Percentiles rank a stretch among this genome's conserved stretches.
phyloP scores from a whole-genome alignment of 1,284 basidiomycete genomes.

The Coniferiporia sulphurascens region DNA sequence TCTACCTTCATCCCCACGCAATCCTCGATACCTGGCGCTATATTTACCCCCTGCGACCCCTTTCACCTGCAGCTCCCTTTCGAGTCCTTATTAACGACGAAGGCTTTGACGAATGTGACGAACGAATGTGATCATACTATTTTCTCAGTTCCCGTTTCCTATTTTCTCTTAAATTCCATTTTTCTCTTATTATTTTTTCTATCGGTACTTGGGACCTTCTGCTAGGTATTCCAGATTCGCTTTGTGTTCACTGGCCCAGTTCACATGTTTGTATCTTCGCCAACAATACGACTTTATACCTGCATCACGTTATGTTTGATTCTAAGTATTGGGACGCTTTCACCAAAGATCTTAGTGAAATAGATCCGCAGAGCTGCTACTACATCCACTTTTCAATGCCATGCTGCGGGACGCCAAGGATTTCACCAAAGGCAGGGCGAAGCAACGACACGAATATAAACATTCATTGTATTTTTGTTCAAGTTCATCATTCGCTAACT shows the following conservation, averaged over 20 bases:
- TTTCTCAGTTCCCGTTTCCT: slow-evolving; percentile 5
- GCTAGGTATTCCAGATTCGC: slow-evolving; percentile 27
- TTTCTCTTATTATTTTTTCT: slow-evolving; percentile 23
- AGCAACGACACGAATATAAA: neutral
- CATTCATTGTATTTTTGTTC: neutral
- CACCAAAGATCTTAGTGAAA: no score
- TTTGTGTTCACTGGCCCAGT: neutral
- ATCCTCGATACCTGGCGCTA: neutral
- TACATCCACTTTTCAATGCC: neutral
- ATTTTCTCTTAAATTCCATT: slow-evolving; percentile 16
- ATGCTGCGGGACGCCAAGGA: neutral
- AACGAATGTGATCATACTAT: neutral
- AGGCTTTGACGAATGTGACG: slow-evolving; percentile 11
- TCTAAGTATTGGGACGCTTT: no score
- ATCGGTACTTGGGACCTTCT: slow-evolving; percentile 38
- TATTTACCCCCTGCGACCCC: neutral
- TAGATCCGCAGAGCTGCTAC: no score
- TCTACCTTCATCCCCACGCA: neutral
- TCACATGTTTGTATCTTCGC: slow-evolving; percentile 6
- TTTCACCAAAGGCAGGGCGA: no score
- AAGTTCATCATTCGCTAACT: neutral
- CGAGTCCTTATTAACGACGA: slow-evolving; percentile 3
- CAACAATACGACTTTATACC: neutral
- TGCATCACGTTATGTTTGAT: neutral
- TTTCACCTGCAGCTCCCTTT: neutral